Evolutionary conservation across 305 asterid genomes (phyloP), one percentile per base, ranked within the genome.

Genomic region (Fraxinus velutina): DNA sequence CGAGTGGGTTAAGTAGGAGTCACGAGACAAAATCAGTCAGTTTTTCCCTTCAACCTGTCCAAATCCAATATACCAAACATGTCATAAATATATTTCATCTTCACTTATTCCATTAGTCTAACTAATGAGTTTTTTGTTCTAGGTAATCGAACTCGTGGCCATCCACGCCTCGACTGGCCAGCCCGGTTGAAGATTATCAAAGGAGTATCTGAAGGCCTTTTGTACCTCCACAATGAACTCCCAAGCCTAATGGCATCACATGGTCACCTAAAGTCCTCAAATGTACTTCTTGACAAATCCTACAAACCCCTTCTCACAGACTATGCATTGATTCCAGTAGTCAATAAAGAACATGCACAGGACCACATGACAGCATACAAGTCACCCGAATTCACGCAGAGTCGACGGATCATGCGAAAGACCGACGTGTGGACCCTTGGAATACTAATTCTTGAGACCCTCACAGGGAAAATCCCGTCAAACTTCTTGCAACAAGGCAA

Each of bases 391-490:
- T 89, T 39, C 87, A 87, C 80, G 77, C 85, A 78, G 79, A 52
- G 64, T 27, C 80, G 87, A 2, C 90, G 91, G 12, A 90, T 93
- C 85, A 86, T 92, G 6, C 89, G 88, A 84, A 94, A 93, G 78
- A 89, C 97, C 24, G 99, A 96, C 86, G 88, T 96, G 12, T 96
- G 99, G 99, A 82, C 94, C 82, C 91, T 96, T 17, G 99, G 99
- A 21, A 83, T 94, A 29, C 81, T 96, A 19, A 90, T 96, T 4
- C 89, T 96, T 0, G 99, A 96, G 70, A 90, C 85, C 83, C 84
- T 96, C 19, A 96, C 98, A 0, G 94, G 97, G 4, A 89, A 86
- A 33, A 82, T 87, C 70, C 94, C 94, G 2, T 85, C 92, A 52
- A 84, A 83, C 75, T 80, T 90, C 77, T 71, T 88, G 70, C 89